phyloP scores from a whole-genome alignment of 2,329 filamentous ascomycete species.

The Exophiala oligosperma region DNA sequence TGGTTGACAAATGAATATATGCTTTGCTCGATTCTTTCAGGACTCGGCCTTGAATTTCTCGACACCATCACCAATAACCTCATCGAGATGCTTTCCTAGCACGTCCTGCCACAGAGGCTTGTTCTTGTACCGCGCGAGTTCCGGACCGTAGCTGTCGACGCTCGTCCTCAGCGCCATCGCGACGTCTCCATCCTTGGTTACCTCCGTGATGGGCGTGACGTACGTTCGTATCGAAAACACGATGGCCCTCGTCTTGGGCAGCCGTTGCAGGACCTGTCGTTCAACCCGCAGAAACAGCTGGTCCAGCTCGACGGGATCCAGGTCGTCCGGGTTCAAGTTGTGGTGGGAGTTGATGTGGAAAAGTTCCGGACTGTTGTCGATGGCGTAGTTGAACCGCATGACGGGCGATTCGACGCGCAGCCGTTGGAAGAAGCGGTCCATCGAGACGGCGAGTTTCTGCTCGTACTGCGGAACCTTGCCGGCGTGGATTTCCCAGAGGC shows the following conservation, averaged over 20 bases:
- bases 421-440: conserved; percentile 5
- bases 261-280: conserved; percentile 3
- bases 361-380: conserved; percentile 3
- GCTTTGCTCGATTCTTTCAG: no score
- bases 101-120: conserved; percentile 6
- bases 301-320: conserved; percentile 1
- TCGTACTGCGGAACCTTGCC: conserved; percentile 6
- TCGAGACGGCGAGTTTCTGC: neutral
- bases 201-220: conserved; percentile 2
- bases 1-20: no score
- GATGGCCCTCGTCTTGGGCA: conserved; percentile 1
- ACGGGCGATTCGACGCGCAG: conserved; percentile 1
- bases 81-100: neutral
- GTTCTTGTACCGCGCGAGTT: conserved; percentile 5
- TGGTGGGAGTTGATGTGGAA: conserved; percentile 9
- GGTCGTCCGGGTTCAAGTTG: neutral
- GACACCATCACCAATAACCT: neutral
- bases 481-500: conserved; percentile 1
- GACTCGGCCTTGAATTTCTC: neutral
- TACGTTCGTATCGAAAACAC: conserved; percentile 6
- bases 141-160: conserved; percentile 1
- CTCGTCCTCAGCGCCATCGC: conserved; percentile 4
- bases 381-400: conserved; percentile 10
- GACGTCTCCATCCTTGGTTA: conserved; percentile 2
- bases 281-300: neutral